Evolutionary conservation across 257 asterid species (phyloP), one percentile per base, ranked within the genome.

Genomic region (Capsicum pubescens): DNA sequence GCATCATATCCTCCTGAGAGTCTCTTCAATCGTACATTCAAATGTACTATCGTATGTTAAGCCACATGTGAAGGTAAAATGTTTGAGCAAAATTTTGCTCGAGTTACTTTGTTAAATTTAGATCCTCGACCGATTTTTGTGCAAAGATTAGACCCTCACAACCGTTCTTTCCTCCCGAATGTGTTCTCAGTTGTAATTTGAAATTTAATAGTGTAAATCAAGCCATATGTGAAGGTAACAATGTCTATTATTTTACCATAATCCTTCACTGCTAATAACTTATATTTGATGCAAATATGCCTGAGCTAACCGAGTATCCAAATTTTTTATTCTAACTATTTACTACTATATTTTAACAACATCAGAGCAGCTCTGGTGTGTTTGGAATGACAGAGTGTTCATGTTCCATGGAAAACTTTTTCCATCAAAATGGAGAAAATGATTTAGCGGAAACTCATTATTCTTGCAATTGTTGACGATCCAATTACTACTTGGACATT

Each of bases 1-100:
- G 64, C 66, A 54, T 54, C 66, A 32, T 77, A 26, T 77, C 32
- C 82, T 26, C 46, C 82, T 77, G 7, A 77, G 82, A 54, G 60
- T 54, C 2, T 77, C 50, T 77, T 77, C 64, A 32, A 32, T 14
- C 54, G 50, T 54, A 77, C 82, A 54, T 77, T 77, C 81, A 54
- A 77, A 26, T 77, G 50, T 54, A 77, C 11, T 32, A 32, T 6
- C 54, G 66, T 77, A 77, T 14, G 54, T 77, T 77, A 32, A 77
- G 50, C 50, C 50, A 32, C 66, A 26, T 32, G 82, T 77, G 82
- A 77, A 54, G 81, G 46, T 54, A 54, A 52, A 52, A 76, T 76
- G 26, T 52, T 57, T 54, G 63, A 52, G 26, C 9, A 54, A 72
- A 54, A 26, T 54, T 54, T 77, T 77, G 46, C 26, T 54, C 5